Evolutionary conservation across 345 rosid genomes (phyloP).

Genomic region (Eucalyptus pauciflora): DNA sequence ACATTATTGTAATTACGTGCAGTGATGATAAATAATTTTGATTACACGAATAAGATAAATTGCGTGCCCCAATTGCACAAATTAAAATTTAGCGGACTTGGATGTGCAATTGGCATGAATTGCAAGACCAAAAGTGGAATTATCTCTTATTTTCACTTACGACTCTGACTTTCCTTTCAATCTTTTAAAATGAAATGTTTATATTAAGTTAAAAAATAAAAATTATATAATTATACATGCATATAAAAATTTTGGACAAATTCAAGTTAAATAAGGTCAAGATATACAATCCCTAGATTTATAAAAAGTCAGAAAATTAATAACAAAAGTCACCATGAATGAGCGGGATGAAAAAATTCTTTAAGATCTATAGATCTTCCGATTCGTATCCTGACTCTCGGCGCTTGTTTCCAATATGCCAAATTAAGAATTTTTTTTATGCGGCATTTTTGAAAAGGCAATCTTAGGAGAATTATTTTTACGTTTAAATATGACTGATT

Average conservation of each 20-base stretch:
- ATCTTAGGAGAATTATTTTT: background rate
- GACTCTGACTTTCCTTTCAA: background rate
- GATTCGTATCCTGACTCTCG: background rate
- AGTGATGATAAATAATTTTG: background rate
- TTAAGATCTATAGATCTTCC: background rate
- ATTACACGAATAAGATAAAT: background rate
- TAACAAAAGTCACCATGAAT: background rate
- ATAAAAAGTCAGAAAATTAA: background rate
- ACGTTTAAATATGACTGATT: background rate
- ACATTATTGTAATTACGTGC: background rate
- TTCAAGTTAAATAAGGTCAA: background rate
- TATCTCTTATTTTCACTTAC: background rate
- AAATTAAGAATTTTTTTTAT: background rate
- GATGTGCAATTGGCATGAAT: background rate
- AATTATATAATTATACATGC: background rate
- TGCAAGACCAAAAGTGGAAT: background rate
- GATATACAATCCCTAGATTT: background rate
- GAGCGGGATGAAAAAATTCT: background rate
- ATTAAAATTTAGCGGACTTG: background rate
- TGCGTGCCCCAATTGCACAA: background rate
- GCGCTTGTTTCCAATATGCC: background rate
- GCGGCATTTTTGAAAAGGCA: background rate
- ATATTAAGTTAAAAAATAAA: background rate
- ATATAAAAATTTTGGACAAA: background rate
- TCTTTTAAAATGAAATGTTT: background rate